Evolutionary conservation across 306 rosid genomes (phyloP), one percentile per base, ranked within the genome.

Genomic region (Dryas octopetala): DNA sequence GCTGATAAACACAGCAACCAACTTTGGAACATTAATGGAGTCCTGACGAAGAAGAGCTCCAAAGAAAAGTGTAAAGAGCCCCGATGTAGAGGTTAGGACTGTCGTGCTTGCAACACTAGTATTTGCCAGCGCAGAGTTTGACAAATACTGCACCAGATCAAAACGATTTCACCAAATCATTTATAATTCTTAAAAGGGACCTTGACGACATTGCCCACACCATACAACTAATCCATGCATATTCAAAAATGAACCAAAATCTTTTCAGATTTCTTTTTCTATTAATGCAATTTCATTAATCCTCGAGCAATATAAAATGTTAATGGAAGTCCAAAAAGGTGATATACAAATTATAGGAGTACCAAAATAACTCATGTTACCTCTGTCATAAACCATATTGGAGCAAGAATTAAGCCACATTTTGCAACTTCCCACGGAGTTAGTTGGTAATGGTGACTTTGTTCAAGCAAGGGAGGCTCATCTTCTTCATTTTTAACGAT

Each of bases 51-150:
- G 79, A 78, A 89, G 58, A 75, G 87, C 88, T 85, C 95, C 95
- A 69, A 89, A 86, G 67, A 89, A 76, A 58, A 91, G 92, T 19
- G 92, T 87, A 63, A 91, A 91, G 76, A 89, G 87, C 64, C 97
- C 85, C 4, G 95, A 89, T 0, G 84, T 84, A 10, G 97, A 89
- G 68, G 80, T 91, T 53, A 91, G 73, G 66, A 91, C 88, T 0
- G 95, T 91, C 58, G 92, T 85, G 54, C 87, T 91, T 5, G 83
- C 90, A 41, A 91, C 95, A 65, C 95, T 91, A 9, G 92, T 91
- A 72, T 91, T 88, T 49, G 86, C 91, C 62, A 91, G 87, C 23
- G 95, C 95, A 59, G 90, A 83, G 78, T 83, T 87, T 6, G 95
- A 86, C 71, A 88, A 72, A 78, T 91, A 91, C 95, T 89, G 90